Conservation (phyloP, 2,329 filamentous ascomycete genomes). For the Fusarium chuoi region DNA sequence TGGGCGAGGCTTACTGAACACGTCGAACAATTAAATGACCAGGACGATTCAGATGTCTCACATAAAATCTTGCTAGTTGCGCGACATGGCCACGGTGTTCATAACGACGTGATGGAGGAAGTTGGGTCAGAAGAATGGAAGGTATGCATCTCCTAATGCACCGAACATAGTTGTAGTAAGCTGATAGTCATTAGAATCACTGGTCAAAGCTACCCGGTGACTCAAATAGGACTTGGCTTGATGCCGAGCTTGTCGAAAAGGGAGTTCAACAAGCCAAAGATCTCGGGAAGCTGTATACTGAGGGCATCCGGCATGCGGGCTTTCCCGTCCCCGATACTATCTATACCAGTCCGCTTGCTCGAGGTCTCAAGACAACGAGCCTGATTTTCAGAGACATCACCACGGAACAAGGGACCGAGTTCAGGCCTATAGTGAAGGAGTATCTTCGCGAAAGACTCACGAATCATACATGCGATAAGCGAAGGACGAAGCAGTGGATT, state of each 20-base stretch:
- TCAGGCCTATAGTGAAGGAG: background rate
- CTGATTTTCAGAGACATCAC: background rate
- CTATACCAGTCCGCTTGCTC: background rate
- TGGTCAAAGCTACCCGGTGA: background rate
- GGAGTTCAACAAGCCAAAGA: background rate
- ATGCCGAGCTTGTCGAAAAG: background rate
- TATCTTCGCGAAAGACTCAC: background rate
- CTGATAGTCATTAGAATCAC: background rate
- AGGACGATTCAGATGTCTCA: fast-evolving
- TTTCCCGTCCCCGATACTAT: background rate
- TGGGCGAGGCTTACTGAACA: background rate
- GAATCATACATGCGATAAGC: background rate
- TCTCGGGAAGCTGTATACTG: background rate
- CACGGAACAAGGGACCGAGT: background rate
- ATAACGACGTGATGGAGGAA: background rate
- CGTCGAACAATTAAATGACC: background rate
- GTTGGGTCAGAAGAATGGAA: background rate
- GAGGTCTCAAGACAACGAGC: background rate
- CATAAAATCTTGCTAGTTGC: background rate
- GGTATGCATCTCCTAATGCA: background rate
- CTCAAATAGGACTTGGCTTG: background rate
- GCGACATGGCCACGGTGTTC: background rate
- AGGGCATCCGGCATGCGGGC: background rate
- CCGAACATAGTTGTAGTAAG: too few relatives aligned
- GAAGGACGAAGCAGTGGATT: background rate